Base-by-base conservation (phyloP, 306 rosid species). In the Echinosophora koreensis region DNA sequence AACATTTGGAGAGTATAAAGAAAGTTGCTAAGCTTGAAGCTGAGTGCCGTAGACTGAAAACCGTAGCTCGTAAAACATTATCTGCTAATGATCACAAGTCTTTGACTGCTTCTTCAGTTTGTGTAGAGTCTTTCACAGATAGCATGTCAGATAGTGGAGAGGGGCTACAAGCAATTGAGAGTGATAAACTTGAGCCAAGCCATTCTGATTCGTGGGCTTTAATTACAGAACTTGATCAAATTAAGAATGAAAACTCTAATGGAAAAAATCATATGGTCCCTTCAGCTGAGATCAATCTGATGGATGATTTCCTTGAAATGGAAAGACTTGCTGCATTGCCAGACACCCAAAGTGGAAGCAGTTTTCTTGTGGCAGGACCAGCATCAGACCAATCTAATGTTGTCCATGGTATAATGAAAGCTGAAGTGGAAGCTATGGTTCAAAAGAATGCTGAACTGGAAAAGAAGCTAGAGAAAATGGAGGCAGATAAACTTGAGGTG, bases 271-370 rank as follows among this genome's bases (percentile, higher is more conserved):
- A 0, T 44, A 77, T 75, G 79, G 86, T 28, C 28, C 78, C 89
- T 79, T 79, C 89, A 16, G 71, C 63, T 18, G 93, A 87, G 72
- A 85, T 90, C 84, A 73, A 77, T 76, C 80, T 88, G 77, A 85
- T 90, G 96, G 93, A 90, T 73, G 96, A 90, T 82, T 90, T 90
- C 66, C 91, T 88, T 42, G 93, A 90, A 80, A 90, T 90, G 96
- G 96, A 90, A 80, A 89, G 73, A 86, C 84, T 90, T 70, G 96
- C 80, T 63, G 88, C 93, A 51, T 73, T 84, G 77, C 87, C 89
- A 11, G 85, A 71, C 49, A 46, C 79, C 17, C 82, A 83, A 82
- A 69, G 78, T 78, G 67, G 76, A 66, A 83, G 83, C 74, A 35
- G 35, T 76, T 49, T 38, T 57, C 38, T 73, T 61, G 83, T 71